Percentiles rank a stretch among this genome's conserved stretches.
Evolutionary conservation across 768 basidiomycete species (phyloP).

Genomic region (Artomyces pyxidatus): DNA sequence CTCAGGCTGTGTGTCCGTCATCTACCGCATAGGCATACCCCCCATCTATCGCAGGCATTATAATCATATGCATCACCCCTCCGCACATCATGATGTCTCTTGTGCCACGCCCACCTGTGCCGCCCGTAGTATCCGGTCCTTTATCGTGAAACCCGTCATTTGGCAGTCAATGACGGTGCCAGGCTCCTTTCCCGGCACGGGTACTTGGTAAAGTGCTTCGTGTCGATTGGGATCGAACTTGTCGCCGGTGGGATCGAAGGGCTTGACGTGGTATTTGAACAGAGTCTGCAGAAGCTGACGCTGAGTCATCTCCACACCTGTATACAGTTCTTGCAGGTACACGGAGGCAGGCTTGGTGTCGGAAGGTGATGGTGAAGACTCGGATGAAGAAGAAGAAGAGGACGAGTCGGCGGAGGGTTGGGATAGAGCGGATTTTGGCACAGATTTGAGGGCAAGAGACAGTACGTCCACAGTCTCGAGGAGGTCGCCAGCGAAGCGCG

Average conservation of each 20-base stretch:
- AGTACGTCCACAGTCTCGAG: slow-evolving; percentile 90
- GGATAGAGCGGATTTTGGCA: slow-evolving; percentile 45
- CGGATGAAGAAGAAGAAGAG: slow-evolving; percentile 23
- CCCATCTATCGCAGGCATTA: slow-evolving; percentile 6
- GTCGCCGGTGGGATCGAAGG: slow-evolving; percentile 89
- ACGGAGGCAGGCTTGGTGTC: slow-evolving; percentile 46
- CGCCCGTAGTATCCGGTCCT: slow-evolving; percentile 85
- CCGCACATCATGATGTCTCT: slow-evolving; percentile 38
- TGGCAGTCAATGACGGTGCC: slow-evolving; percentile 88
- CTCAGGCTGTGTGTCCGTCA: slow-evolving; percentile 21
- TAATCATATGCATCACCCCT: background rate
- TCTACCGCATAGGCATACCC: slow-evolving; percentile 14
- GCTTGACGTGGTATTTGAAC: slow-evolving; percentile 85
- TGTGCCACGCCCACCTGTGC: slow-evolving; percentile 96
- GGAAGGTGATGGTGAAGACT: slow-evolving; percentile 12
- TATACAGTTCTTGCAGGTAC: slow-evolving; percentile 64
- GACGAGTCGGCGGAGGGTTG: slow-evolving; percentile 11
- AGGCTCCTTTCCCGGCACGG: slow-evolving; percentile 81
- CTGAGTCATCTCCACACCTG: slow-evolving; percentile 89
- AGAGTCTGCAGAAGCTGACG: slow-evolving; percentile 84
- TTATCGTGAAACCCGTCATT: slow-evolving; percentile 90
- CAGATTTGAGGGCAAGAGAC: slow-evolving; percentile 72
- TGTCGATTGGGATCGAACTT: slow-evolving; percentile 92
- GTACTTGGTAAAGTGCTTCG: slow-evolving; percentile 92
- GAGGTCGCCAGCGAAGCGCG: slow-evolving; percentile 83